Conservation (phyloP, 2,329 filamentous ascomycete species). For the Torrubiellomyces zombiae region DNA sequence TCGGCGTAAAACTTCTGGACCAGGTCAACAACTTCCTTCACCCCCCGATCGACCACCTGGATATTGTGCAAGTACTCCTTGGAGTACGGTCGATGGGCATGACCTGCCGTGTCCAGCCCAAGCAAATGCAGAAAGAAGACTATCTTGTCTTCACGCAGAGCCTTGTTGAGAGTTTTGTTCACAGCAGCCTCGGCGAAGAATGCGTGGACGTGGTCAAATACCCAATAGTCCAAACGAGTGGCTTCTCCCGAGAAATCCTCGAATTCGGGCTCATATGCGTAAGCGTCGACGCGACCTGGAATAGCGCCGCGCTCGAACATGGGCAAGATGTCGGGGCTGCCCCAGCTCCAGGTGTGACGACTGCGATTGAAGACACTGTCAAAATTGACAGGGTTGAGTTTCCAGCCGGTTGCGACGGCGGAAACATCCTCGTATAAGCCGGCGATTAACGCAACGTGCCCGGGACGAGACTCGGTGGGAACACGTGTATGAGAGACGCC, state of each 20-base stretch:
- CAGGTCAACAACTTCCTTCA: slow-evolving; percentile 65
- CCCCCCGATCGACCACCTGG: slow-evolving; percentile 80
- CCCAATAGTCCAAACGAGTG: slow-evolving; percentile 73
- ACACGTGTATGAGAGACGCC: slow-evolving; percentile 94
- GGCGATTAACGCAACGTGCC: slow-evolving; percentile 91
- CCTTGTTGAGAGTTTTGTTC: slow-evolving; percentile 57
- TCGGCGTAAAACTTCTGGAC: slow-evolving; percentile 76
- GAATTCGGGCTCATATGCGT: slow-evolving; percentile 64
- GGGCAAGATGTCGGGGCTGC: slow-evolving; percentile 87
- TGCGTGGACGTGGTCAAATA: slow-evolving; percentile 83
- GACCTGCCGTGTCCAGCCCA: slow-evolving; percentile 80
- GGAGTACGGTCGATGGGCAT: slow-evolving; percentile 77
- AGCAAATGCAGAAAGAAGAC: slow-evolving; percentile 94
- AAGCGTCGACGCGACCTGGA: slow-evolving; percentile 73
- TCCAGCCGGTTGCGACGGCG: slow-evolving; percentile 94
- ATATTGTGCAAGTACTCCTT: slow-evolving; percentile 92
- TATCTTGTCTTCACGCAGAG: slow-evolving; percentile 64
- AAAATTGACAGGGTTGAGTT: slow-evolving; percentile 94
- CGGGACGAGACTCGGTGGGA: slow-evolving; percentile 88
- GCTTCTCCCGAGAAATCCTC: slow-evolving; percentile 85
- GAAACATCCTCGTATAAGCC: slow-evolving; percentile 97
- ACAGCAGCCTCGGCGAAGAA: slow-evolving; percentile 66
- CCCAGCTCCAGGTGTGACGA: slow-evolving; percentile 97
- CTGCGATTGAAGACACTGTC: slow-evolving; percentile 98
- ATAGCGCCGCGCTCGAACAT: slow-evolving; percentile 96